A percentile compares a stretch with the other conserved stretches of the same genome.
phyloP scores from a whole-genome alignment of 169 alveolate genomes.

The Plasmodium sp. region DNA sequence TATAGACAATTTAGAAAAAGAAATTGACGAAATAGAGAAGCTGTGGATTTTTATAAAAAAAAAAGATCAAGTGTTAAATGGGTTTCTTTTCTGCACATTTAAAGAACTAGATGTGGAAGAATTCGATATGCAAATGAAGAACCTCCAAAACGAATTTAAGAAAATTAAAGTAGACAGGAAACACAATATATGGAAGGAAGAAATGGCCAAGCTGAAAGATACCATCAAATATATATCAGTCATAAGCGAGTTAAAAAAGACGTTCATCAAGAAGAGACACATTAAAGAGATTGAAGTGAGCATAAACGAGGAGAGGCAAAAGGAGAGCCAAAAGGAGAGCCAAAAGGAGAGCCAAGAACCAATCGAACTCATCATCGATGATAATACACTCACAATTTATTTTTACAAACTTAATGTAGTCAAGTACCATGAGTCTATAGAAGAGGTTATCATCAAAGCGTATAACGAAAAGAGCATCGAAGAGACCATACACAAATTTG shows the following conservation, averaged over 20 bases:
- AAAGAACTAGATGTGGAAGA: slow-evolving; percentile 64
- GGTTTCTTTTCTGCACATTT: slow-evolving; percentile 27
- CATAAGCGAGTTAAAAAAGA: slow-evolving; percentile 42
- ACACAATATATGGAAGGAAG: slow-evolving; percentile 62
- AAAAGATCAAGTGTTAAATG: slow-evolving; percentile 54
- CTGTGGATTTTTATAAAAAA: slow-evolving; percentile 52
- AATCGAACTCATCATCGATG: slow-evolving; percentile 39
- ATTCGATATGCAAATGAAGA: slow-evolving; percentile 41
- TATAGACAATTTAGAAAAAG: slow-evolving; percentile 30
- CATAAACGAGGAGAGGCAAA: slow-evolving; percentile 52
- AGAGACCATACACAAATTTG: slow-evolving; percentile 48
- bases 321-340: slow-evolving; percentile 43
- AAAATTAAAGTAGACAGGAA: slow-evolving; percentile 63
- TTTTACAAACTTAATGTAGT: slow-evolving; percentile 54
- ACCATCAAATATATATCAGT: slow-evolving; percentile 41
- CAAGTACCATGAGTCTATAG: slow-evolving; percentile 57
- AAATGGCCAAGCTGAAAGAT: slow-evolving; percentile 52
- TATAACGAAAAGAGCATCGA: slow-evolving; percentile 53
- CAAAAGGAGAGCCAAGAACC: slow-evolving; percentile 34
- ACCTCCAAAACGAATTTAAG: slow-evolving; percentile 46
- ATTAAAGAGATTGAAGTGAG: slow-evolving; percentile 60
- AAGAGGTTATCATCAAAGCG: slow-evolving; percentile 65
- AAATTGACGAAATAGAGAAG: slow-evolving; percentile 56
- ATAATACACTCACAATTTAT: slow-evolving; percentile 31
- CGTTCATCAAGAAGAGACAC: slow-evolving; percentile 49